A percentile compares a stretch with the other conserved stretches of the same genome.
These are phyloP conservation scores for Heterobasidion annosum DNA, from an alignment of 1,284 basidiomycete species.

Conservation along the genomic window DNA sequence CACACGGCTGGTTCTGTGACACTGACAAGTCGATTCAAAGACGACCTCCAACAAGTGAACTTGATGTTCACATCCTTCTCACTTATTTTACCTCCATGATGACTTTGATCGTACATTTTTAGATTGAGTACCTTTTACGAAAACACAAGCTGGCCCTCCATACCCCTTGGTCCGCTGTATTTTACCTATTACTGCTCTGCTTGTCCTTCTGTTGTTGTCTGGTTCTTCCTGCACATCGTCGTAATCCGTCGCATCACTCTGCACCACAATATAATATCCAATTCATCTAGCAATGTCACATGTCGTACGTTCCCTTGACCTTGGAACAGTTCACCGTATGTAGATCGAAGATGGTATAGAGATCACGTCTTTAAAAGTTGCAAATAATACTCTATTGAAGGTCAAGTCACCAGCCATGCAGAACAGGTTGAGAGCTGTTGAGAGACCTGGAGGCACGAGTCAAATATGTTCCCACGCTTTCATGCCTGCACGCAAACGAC, in stretches of 20 bases:
- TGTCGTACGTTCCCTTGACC: background rate
- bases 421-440: no score
- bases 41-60: slow-evolving; percentile 12
- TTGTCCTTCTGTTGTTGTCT: slow-evolving; percentile 14
- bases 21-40: slow-evolving; percentile 3
- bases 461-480: background rate
- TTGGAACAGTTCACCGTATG: no score
- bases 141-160: slow-evolving; percentile 25
- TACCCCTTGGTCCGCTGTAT: slow-evolving; percentile 29
- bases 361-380: no score
- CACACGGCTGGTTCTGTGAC: background rate
- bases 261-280: slow-evolving; percentile 3
- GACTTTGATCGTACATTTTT: slow-evolving; percentile 13
- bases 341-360: no score
- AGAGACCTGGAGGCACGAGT: no score
- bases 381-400: no score
- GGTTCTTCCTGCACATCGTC: slow-evolving; percentile 17
- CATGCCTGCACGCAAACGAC: background rate
- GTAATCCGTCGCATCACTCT: slow-evolving; percentile 1
- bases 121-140: slow-evolving; percentile 12
- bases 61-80: slow-evolving; percentile 10
- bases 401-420: no score
- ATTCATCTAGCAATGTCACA: background rate
- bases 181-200: slow-evolving; percentile 20
- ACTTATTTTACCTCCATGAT: slow-evolving; percentile 7